These are phyloP conservation scores for Chiua sp. DNA, from an alignment of 1,284 basidiomycete genomes.

Conservation along the genomic window DNA sequence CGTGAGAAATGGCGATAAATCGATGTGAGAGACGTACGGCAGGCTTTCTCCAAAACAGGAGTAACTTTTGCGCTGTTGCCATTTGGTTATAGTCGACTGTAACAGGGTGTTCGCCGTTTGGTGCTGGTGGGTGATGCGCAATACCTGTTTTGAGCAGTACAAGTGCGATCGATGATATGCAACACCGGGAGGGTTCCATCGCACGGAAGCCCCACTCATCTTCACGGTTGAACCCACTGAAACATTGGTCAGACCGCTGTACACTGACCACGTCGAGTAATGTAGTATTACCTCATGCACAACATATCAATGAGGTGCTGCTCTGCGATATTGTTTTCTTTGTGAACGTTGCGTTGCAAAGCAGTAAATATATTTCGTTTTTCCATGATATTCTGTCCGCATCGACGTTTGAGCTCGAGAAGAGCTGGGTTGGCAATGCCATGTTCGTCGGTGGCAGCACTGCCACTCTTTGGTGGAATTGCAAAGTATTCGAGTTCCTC, in stretches of 20 bases:
- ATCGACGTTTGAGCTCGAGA: slow-evolving; percentile 80
- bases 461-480: slow-evolving; percentile 80
- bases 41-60: slow-evolving; percentile 99
- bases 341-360: slow-evolving; percentile 97
- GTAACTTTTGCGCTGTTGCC: slow-evolving; percentile 95
- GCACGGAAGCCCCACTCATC: slow-evolving; percentile 98
- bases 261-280: background rate
- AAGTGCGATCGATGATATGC: slow-evolving; percentile 97
- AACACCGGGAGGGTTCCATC: slow-evolving; percentile 93
- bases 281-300: slow-evolving; percentile 86
- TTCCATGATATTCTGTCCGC: slow-evolving; percentile 88
- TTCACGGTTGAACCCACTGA: slow-evolving; percentile 93
- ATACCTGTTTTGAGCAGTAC: slow-evolving; percentile 98
- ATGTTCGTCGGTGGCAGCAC: slow-evolving; percentile 71
- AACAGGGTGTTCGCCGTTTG: slow-evolving; percentile 65
- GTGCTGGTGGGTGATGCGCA: slow-evolving; percentile 62
- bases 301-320: slow-evolving; percentile 99
- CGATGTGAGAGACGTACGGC: slow-evolving; percentile 68
- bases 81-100: slow-evolving; percentile 92
- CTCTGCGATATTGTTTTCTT: slow-evolving; percentile 99
- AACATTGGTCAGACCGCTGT: slow-evolving; percentile 29
- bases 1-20: slow-evolving; percentile 3
- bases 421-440: slow-evolving; percentile 82
- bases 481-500: slow-evolving; percentile 99
- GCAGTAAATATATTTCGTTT: slow-evolving; percentile 97